Conservation (phyloP, 192 early-diverging fungal genomes). For the Mortierella claussenii region DNA sequence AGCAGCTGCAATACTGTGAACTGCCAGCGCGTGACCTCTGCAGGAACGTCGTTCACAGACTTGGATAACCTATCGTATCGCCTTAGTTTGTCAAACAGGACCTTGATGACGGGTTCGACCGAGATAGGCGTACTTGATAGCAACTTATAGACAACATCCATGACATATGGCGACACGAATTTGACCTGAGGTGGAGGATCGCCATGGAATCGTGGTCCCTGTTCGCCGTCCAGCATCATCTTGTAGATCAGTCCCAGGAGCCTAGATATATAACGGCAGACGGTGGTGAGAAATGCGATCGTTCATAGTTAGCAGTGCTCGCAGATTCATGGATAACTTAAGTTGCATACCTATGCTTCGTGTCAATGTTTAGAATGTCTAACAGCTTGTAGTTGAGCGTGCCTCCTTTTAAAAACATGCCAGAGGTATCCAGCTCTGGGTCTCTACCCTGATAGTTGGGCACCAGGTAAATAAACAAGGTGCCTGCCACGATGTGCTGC, state of each 20-base stretch:
- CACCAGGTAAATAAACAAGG: constrained; percentile 63
- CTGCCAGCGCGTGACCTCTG: constrained; percentile 67
- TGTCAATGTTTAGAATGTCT: constrained; percentile 74
- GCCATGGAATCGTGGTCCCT: constrained; percentile 65
- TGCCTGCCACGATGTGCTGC: constrained; percentile 62
- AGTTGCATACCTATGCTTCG: constrained; percentile 66
- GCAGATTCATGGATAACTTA: too few relatives aligned
- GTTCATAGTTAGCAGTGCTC: too few relatives aligned
- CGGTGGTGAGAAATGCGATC: too few relatives aligned
- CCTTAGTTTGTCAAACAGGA: constrained; percentile 76
- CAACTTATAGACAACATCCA: constrained; percentile 82
- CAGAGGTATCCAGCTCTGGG: constrained; percentile 53
- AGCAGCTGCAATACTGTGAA: constrained; percentile 80
- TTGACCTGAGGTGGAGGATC: constrained; percentile 59
- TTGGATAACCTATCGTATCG: constrained; percentile 74
- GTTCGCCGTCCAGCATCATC: constrained; percentile 76
- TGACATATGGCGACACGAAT: constrained; percentile 77
- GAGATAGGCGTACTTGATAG: constrained; percentile 81
- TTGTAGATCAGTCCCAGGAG: constrained; percentile 75
- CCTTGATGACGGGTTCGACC: constrained; percentile 74
- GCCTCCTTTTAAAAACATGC: constrained; percentile 73
- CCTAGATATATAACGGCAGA: constrained; percentile 14
- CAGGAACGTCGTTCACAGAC: constrained; percentile 41
- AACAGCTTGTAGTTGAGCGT: constrained; percentile 71
- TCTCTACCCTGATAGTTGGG: constrained; percentile 53